phyloP scores from a whole-genome alignment of 2,329 filamentous ascomycete genomes.

The Trichoderma lentiforme region DNA sequence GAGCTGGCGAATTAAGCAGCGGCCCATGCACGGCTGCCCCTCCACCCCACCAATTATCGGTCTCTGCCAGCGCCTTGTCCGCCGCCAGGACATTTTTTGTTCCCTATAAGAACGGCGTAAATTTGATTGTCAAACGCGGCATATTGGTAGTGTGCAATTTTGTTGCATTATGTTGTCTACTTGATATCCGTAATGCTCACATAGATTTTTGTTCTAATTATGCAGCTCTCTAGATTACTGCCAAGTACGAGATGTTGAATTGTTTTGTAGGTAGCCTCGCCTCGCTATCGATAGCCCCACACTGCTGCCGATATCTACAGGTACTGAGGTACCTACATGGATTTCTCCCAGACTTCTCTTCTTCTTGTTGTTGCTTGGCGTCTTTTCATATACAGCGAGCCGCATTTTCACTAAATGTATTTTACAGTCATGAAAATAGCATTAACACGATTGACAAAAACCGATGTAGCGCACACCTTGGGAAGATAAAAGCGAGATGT shows the following conservation, averaged over 20 bases:
- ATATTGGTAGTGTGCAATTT: not conserved
- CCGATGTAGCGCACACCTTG: too few species aligned
- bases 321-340: not conserved
- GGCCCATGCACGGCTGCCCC: conserved; percentile 34
- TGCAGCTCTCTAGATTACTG: not conserved
- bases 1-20: conserved; percentile 32
- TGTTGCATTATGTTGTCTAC: not conserved
- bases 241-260: not conserved
- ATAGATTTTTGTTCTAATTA: not conserved
- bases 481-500: not conserved
- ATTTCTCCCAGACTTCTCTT: not conserved
- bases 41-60: conserved; percentile 27
- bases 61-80: not conserved
- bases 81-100: not conserved
- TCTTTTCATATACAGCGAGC: not conserved
- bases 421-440: not conserved
- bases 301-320: not conserved
- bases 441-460: not conserved
- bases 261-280: not conserved
- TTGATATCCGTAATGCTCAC: not conserved
- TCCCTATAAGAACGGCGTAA: not conserved
- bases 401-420: not conserved
- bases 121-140: not conserved
- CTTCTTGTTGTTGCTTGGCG: not conserved
- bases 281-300: not conserved